Evolutionary conservation across 768 basidiomycete genomes (phyloP).

Genomic region (Boletellus sp.): DNA sequence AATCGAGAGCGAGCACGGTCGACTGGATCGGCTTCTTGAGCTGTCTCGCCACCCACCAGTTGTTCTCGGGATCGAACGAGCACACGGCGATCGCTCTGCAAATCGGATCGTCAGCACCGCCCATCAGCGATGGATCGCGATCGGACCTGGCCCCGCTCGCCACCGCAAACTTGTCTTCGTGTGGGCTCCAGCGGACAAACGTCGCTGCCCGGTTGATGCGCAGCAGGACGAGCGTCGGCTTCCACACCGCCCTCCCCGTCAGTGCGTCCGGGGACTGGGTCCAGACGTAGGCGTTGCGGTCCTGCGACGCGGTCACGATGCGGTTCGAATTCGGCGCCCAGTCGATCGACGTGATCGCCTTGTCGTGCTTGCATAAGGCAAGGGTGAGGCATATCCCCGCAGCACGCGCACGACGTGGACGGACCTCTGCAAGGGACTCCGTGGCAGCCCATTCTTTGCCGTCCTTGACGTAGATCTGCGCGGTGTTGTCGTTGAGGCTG

Average conservation of each 20-base stretch:
- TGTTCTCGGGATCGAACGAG: slow-evolving; percentile 94
- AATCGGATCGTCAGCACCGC: neutral
- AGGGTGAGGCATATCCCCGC: neutral
- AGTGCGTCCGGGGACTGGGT: slow-evolving; percentile 70
- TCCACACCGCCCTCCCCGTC: slow-evolving; percentile 77
- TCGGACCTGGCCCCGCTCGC: slow-evolving; percentile 87
- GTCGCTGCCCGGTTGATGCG: slow-evolving; percentile 96
- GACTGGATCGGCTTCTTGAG: slow-evolving; percentile 97
- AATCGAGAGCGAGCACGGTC: slow-evolving; percentile 90
- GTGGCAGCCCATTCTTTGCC: slow-evolving; percentile 66
- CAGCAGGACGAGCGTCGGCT: slow-evolving; percentile 93
- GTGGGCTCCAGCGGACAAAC: slow-evolving; percentile 92
- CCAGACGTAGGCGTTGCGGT: slow-evolving; percentile 99
- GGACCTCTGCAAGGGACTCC: slow-evolving; percentile 83
- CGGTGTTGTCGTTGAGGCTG: slow-evolving; percentile 87
- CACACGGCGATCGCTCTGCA: slow-evolving; percentile 89
- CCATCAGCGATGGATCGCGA: neutral
- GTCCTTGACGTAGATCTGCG: slow-evolving; percentile 69
- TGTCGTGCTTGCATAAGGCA: slow-evolving; percentile 87
- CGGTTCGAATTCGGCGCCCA: slow-evolving; percentile 97
- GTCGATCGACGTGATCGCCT: slow-evolving; percentile 94
- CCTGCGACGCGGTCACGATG: slow-evolving; percentile 98
- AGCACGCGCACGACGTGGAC: neutral
- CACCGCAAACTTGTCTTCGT: slow-evolving; percentile 98
- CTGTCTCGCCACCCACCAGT: slow-evolving; percentile 98